Evolutionary conservation across 2,329 filamentous ascomycete genomes (phyloP).

Genomic region (Colletotrichum sp.): DNA sequence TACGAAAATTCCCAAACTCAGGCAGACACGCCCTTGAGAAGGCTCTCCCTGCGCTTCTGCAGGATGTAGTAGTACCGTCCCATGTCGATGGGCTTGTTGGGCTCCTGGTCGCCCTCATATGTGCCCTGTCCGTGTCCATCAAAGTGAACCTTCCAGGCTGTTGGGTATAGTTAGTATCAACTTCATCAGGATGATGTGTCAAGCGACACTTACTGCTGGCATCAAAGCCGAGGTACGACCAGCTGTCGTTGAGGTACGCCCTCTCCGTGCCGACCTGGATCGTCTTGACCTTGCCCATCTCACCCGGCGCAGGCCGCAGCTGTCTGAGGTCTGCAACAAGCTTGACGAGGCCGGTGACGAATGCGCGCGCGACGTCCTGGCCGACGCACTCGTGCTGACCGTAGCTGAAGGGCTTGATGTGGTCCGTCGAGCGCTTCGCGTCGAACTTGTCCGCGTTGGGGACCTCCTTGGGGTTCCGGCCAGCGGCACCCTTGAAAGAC

Average conservation of each 20-base stretch:
- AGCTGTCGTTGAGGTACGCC: constrained; percentile 52
- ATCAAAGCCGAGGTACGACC: constrained; percentile 49
- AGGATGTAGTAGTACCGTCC: constrained; percentile 39
- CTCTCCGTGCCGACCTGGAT: constrained; percentile 43
- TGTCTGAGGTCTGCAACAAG: constrained; percentile 47
- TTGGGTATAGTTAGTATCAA: constrained; percentile 26
- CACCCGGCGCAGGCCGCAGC: constrained; percentile 49
- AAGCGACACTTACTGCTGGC: constrained; percentile 45
- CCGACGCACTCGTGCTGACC: constrained; percentile 53
- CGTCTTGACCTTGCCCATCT: constrained; percentile 50
- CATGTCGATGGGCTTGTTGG: constrained; percentile 21
- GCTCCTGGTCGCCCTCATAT: constrained; percentile 32
- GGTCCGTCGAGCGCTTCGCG: constrained; percentile 41
- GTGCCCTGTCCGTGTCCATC: constrained; percentile 39
- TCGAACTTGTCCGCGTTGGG: constrained; percentile 44
- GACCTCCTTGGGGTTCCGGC: constrained; percentile 42
- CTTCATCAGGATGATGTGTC: accelerated
- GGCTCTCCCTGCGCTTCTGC: constrained; percentile 35
- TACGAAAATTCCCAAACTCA: accelerated
- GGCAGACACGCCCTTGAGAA: background rate
- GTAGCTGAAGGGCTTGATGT: constrained; percentile 47
- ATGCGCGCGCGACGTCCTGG: constrained; percentile 43
- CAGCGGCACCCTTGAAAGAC: constrained; percentile 28
- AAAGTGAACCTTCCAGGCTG: constrained; percentile 44
- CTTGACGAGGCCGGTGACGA: constrained; percentile 46